A percentile compares a stretch with the other conserved stretches of the same genome.
Conservation (phyloP, 1,284 basidiomycete genomes). For the Cryptococcus sp. region DNA sequence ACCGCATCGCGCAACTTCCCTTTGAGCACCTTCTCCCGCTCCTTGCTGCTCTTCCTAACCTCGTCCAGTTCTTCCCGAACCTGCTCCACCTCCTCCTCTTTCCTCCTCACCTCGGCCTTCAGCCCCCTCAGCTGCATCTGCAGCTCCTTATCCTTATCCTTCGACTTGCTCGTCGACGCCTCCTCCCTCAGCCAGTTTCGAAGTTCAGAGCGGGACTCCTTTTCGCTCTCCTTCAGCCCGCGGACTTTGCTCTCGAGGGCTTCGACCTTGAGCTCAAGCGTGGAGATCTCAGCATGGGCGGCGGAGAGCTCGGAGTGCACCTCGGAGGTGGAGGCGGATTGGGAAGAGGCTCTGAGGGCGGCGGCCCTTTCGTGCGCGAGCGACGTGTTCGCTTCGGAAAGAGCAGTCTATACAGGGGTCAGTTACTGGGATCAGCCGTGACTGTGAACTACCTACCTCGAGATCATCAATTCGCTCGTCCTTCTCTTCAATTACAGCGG, state of each 20-base stretch:
- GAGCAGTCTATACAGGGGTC: constrained; percentile 10
- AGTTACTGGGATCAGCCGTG: neutral
- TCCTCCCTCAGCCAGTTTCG: constrained; percentile 27
- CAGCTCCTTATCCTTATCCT: constrained; percentile 33
- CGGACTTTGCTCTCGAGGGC: constrained; percentile 24
- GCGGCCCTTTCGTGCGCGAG: constrained; percentile 29
- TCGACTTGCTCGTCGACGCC: constrained; percentile 17
- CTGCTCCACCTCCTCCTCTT: constrained; percentile 29
- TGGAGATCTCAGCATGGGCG: constrained; percentile 15
- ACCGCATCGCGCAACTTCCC: constrained; percentile 22
- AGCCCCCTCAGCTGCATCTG: constrained; percentile 26
- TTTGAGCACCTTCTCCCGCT: constrained; percentile 31
- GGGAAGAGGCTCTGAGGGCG: constrained; percentile 15
- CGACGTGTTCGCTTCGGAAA: constrained; percentile 31
- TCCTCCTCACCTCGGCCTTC: constrained; percentile 27
- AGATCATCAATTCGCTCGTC: constrained; percentile 27
- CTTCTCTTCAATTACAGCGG: constrained; percentile 28
- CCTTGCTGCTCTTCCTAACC: constrained; percentile 26
- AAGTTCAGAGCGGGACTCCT: constrained; percentile 29
- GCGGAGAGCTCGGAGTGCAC: constrained; percentile 7
- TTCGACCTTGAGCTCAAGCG: constrained; percentile 25
- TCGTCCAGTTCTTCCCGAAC: constrained; percentile 31
- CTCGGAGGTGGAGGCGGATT: constrained; percentile 5
- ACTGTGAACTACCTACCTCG: constrained; percentile 28
- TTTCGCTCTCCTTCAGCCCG: constrained; percentile 28